Evolutionary conservation across 306 rosid species (phyloP).

Genomic region (Quillaja saponaria): DNA sequence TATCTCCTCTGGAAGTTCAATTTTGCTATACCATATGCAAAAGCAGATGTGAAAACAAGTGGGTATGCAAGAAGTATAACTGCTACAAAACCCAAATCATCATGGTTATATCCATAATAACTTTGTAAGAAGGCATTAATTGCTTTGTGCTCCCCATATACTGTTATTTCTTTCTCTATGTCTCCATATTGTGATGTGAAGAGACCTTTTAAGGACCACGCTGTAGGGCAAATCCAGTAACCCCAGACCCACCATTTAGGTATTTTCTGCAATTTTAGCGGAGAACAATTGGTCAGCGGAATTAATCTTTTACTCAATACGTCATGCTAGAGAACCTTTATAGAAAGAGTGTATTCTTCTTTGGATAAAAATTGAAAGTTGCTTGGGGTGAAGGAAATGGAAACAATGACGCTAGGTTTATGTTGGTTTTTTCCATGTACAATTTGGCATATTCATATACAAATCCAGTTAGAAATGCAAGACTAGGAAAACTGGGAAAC

Average conservation of each 20-base stretch:
- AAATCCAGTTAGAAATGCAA: not conserved
- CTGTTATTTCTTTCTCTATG: constrained; percentile 14
- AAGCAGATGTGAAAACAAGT: constrained; percentile 22
- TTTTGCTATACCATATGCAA: constrained; percentile 33
- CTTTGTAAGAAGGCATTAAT: constrained; percentile 17
- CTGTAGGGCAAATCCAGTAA: constrained; percentile 31
- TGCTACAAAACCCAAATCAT: constrained; percentile 22
- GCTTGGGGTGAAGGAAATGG: no score
- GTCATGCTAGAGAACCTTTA: no score
- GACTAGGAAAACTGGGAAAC: not conserved
- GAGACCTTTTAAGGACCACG: constrained; percentile 33
- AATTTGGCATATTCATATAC: no score
- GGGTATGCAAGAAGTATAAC: constrained; percentile 25
- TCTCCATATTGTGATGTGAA: constrained; percentile 38
- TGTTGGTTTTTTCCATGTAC: no score
- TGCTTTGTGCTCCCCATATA: constrained; percentile 15
- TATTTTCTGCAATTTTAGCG: constrained; percentile 22
- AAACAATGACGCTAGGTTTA: no score
- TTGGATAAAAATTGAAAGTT: not conserved
- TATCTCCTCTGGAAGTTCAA: constrained; percentile 37
- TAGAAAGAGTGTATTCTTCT: not conserved
- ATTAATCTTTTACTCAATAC: not conserved
- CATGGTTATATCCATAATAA: constrained; percentile 24
- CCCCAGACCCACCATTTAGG: constrained; percentile 35
- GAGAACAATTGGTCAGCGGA: not conserved